Evolutionary conservation across 2,329 filamentous ascomycete species (phyloP).

Genomic region (Venturia effusa): DNA sequence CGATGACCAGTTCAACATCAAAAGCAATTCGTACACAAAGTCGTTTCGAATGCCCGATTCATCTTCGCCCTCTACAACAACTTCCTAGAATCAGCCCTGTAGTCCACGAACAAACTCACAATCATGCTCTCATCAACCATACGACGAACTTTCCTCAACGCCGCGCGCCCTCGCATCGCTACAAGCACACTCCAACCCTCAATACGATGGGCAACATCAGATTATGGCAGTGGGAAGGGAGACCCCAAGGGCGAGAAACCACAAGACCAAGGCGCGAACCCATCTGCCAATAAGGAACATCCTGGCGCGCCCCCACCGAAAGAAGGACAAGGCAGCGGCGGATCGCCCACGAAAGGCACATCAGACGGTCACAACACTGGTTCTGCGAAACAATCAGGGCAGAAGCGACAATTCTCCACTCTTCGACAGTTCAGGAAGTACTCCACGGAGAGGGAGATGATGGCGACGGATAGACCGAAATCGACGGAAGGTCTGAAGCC

Average conservation of each 20-base stretch:
- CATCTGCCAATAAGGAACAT: conserved; percentile 31
- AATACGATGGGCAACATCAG: conserved; percentile 14
- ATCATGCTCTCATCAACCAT: background rate
- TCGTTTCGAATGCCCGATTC: background rate
- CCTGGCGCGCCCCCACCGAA: conserved; percentile 34
- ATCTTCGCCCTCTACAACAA: background rate
- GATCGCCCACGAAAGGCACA: conserved; percentile 20
- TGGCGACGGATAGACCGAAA: conserved; percentile 8
- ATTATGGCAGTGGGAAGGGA: conserved; percentile 33
- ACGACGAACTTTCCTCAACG: background rate
- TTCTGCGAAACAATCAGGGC: background rate
- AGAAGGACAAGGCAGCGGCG: conserved; percentile 25
- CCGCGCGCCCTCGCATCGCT: background rate
- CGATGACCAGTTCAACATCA: background rate
- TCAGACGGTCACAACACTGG: conserved; percentile 1
- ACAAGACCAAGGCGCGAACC: conserved; percentile 29
- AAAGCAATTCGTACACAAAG: background rate
- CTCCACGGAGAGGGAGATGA: background rate
- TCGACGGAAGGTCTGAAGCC: conserved; percentile 25
- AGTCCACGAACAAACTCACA: background rate
- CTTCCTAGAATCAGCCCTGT: background rate
- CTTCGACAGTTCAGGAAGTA: background rate
- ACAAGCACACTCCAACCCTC: background rate
- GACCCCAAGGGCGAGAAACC: conserved; percentile 33
- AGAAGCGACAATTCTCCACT: conserved; percentile 4